Base-by-base conservation (phyloP, 139 green algal species). In the Raphidocelis subcapitata region DNA sequence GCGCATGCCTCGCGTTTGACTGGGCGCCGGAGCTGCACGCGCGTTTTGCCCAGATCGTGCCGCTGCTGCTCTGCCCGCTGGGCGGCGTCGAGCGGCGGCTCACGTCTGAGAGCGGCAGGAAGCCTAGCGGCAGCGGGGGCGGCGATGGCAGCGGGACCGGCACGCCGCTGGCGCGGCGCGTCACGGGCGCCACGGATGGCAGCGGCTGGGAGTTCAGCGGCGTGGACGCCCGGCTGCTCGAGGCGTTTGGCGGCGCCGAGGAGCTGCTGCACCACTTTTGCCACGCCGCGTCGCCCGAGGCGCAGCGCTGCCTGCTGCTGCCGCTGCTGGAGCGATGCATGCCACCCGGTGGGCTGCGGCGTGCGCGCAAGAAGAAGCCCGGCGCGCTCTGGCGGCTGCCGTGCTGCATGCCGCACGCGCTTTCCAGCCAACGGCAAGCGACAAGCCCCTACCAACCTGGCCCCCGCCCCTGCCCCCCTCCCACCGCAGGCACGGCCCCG, bases 11-110 rank as follows among this genome's bases (percentile, higher is more conserved):
- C 24, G 32, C 49, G 1, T 77, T 81, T 59, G 49, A 69, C 46
- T 85, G 82, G 73, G 89, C 79, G 29, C 70, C 47, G 23, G 79
- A 82, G 69, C 79, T 84, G 73, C 73, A 83, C 15, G 31, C 57
- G 4, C 66, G 66, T 3, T 35, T 71, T 3, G 47, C 52, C 23
- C 62, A 74, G 64, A 49, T 69, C 46, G 47, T 66, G 31, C 51
- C 65, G 12, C 54, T 62, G 32, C 28, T 75, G 36, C 51, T 77
- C 44, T 77, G 69, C 32, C 37, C 62, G 1, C 32, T 67, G n/a
- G 52, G 57, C 5, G 20, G 29, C 1, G 18, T 15, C 32, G n/a
- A 23, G 41, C 32, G 3, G 21, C 26, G 36, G 28, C 56, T 16
- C 36, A 21, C 5, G 24, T 33, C 28, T 3, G 31, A 33, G 46